Evolutionary conservation across 768 basidiomycete species (phyloP).

Genomic region (Kwoniella sp.): DNA sequence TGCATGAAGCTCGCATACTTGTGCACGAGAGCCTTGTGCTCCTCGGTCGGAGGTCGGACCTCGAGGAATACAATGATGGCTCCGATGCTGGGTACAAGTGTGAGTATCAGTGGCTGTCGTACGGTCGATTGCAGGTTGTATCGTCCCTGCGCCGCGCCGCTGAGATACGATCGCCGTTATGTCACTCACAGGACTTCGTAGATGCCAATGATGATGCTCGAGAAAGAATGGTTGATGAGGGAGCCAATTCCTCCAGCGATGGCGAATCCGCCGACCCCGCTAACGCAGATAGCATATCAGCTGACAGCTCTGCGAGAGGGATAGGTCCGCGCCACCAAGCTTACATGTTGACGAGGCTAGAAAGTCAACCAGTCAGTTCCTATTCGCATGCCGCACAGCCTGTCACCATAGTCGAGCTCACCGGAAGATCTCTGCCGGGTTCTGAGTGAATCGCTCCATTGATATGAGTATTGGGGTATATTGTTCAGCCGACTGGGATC

Average conservation of each 20-base stretch:
- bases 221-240: constrained; percentile 47
- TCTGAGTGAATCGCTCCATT: constrained; percentile 44
- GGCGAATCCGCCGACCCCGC: constrained; percentile 44
- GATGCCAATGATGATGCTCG: constrained; percentile 49
- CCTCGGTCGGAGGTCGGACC: constrained; percentile 43
- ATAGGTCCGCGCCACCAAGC: constrained; percentile 8
- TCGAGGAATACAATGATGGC: constrained; percentile 46
- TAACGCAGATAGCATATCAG: constrained; percentile 1
- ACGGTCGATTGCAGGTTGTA: not conserved
- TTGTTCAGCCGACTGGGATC: too few species aligned
- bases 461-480: not conserved
- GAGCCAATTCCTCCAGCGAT: constrained; percentile 46
- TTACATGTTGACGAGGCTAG: constrained; percentile 46
- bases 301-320: not conserved
- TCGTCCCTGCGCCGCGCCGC: too few species aligned
- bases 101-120: not conserved
- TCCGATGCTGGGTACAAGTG: constrained; percentile 29
- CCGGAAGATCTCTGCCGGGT: constrained; percentile 46
- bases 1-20: constrained; percentile 51
- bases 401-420: constrained; percentile 2
- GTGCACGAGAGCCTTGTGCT: constrained; percentile 45
- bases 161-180: too few species aligned
- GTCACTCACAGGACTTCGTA: constrained; percentile 46
- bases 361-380: constrained; percentile 2
- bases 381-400: not conserved